Conservation (phyloP, 306 rosid genomes). For the Pyrus bretschneideri region DNA sequence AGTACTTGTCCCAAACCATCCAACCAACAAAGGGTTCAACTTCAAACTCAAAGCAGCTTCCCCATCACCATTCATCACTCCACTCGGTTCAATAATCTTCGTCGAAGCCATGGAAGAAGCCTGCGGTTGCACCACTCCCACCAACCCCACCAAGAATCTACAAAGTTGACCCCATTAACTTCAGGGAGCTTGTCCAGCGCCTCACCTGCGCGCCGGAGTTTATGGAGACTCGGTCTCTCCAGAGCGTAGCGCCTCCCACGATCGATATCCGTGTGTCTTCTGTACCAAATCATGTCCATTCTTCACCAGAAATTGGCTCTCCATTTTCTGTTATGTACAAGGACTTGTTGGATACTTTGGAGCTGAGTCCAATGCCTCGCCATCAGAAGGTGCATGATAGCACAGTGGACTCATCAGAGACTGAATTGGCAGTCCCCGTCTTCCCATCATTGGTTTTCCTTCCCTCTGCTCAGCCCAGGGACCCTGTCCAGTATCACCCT, state of each 20-base stretch:
- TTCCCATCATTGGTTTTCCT: slow-evolving; percentile 38
- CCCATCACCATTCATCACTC: slow-evolving; percentile 12
- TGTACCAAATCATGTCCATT: not conserved
- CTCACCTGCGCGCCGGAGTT: slow-evolving; percentile 69
- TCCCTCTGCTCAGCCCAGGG: not conserved
- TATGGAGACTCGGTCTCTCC: slow-evolving; percentile 22
- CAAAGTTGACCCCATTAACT: slow-evolving; percentile 73
- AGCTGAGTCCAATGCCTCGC: slow-evolving; percentile 1
- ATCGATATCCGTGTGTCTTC: not conserved
- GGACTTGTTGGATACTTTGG: slow-evolving; percentile 26
- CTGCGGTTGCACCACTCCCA: slow-evolving; percentile 45
- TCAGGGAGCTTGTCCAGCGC: slow-evolving; percentile 60
- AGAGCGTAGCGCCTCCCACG: slow-evolving; percentile 22
- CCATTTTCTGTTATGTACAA: slow-evolving; percentile 22
- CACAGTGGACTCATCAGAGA: slow-evolving; percentile 21
- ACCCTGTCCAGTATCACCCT: too few relatives aligned
- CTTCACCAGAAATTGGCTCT: not conserved
- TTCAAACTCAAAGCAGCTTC: not conserved
- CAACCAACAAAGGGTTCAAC: not conserved
- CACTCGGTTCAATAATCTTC: slow-evolving; percentile 38
- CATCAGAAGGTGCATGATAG: not conserved
- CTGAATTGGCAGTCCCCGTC: slow-evolving; percentile 41
- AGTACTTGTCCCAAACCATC: not conserved
- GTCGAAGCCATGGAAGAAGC: slow-evolving; percentile 55
- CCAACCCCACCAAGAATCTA: slow-evolving; percentile 48